Percentiles rank a stretch among this genome's conserved stretches.
phyloP scores from a whole-genome alignment of 495 filamentous ascomycete genomes.

The Annulohypoxylon stygium region DNA sequence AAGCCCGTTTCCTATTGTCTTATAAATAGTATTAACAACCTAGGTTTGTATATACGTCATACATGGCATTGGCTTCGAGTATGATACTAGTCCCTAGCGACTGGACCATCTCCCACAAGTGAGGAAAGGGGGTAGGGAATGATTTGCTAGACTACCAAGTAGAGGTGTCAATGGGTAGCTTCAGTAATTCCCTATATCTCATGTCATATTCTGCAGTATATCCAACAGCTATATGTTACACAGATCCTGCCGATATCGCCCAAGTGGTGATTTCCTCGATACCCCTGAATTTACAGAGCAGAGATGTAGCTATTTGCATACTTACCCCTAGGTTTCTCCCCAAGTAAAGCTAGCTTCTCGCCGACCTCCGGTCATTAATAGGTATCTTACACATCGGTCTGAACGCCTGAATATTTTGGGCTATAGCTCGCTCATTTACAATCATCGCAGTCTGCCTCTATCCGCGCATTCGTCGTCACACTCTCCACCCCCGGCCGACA shows the following conservation, averaged over 20 bases:
- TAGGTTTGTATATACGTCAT: not conserved
- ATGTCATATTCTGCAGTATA: not conserved
- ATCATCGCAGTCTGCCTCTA: constrained; percentile 43
- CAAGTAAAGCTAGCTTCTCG: not conserved
- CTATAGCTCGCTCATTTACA: constrained; percentile 29
- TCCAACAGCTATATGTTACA: not conserved
- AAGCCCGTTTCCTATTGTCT: not conserved
- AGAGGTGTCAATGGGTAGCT: not conserved
- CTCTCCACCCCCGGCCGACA: constrained; percentile 30
- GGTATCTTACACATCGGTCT: not conserved
- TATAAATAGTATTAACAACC: not conserved
- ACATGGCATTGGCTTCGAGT: not conserved
- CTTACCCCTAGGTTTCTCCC: not conserved
- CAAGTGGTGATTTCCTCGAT: not conserved
- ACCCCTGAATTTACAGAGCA: not conserved
- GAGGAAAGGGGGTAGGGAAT: not conserved
- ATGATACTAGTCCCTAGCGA: not conserved
- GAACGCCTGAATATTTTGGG: not conserved
- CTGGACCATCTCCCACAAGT: not conserved
- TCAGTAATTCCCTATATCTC: not conserved
- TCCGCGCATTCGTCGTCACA: constrained; percentile 23
- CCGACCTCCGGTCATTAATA: not conserved
- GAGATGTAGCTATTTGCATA: not conserved
- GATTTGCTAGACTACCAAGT: not conserved
- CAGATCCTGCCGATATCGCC: not conserved